Percentiles rank a stretch among this genome's conserved stretches.
Conservation (phyloP, 2,329 filamentous ascomycete species). For the Incumbomyces lentus region DNA sequence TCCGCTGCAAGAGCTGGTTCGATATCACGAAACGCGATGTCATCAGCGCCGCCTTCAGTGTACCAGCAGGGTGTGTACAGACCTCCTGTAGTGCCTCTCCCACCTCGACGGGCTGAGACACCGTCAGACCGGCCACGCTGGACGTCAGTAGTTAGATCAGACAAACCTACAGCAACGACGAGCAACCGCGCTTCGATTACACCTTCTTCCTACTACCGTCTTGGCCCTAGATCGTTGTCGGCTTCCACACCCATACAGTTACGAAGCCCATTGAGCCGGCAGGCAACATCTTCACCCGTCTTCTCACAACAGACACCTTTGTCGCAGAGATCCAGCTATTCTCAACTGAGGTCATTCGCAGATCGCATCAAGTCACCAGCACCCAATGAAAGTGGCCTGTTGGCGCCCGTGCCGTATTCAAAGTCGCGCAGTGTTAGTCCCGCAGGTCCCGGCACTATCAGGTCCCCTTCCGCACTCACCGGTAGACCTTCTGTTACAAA, state of each 20-base stretch:
- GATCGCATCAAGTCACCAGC: constrained; percentile 17
- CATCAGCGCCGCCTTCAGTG: constrained; percentile 20
- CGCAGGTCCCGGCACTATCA: constrained; percentile 15
- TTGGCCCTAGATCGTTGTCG: constrained; percentile 26
- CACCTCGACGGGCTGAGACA: constrained; percentile 33
- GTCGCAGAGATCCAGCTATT: constrained; percentile 9
- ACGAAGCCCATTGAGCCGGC: constrained; percentile 32
- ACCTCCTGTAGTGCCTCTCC: constrained; percentile 29
- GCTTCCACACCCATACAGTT: constrained; percentile 31
- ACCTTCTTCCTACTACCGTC: constrained; percentile 11
- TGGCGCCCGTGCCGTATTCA: constrained; percentile 21
- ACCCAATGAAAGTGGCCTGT: constrained; percentile 11
- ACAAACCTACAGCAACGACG: constrained; percentile 29
- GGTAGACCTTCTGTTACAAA: constrained; percentile 12
- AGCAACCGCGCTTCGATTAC: constrained; percentile 17
- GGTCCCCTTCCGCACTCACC: constrained; percentile 19
- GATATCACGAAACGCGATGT: constrained; percentile 13
- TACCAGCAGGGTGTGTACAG: constrained; percentile 24
- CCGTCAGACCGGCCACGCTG: constrained; percentile 56
- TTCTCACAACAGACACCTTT: constrained; percentile 15
- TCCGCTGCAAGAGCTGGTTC: constrained; percentile 10
- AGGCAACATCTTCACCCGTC: constrained; percentile 32
- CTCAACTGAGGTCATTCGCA: constrained; percentile 20
- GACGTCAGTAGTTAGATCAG: constrained; percentile 58
- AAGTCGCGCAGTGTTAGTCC: constrained; percentile 13